Evolutionary conservation across 306 rosid genomes (phyloP).

Genomic region (Cicer yamashitae): DNA sequence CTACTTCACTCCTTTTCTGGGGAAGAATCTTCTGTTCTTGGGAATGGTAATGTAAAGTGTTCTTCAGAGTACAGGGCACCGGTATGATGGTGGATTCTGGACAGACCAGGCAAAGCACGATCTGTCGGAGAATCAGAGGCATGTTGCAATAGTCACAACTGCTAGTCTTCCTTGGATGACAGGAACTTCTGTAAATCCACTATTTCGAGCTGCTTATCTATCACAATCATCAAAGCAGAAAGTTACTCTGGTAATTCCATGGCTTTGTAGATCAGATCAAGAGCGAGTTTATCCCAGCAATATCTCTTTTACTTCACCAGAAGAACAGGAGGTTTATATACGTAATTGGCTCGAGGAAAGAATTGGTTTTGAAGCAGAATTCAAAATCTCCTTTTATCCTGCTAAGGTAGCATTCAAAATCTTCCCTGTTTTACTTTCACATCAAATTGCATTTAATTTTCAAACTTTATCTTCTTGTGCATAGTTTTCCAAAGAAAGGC

Average conservation of each 20-base stretch:
- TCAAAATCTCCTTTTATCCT: slow-evolving; percentile 91
- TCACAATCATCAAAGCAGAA: slow-evolving; percentile 74
- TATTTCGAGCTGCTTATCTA: slow-evolving; percentile 92
- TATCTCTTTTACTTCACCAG: slow-evolving; percentile 80
- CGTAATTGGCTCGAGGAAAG: slow-evolving; percentile 97
- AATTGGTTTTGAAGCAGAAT: slow-evolving; percentile 81
- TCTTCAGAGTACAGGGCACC: slow-evolving; percentile 91
- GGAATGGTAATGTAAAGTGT: slow-evolving; percentile 69
- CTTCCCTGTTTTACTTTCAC: slow-evolving; percentile 26
- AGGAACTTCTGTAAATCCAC: slow-evolving; percentile 93
- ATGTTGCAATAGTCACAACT: slow-evolving; percentile 92
- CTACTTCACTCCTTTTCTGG: slow-evolving; percentile 58
- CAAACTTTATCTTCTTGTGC: slow-evolving; percentile 42
- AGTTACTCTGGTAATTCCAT: slow-evolving; percentile 90
- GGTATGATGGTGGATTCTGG: slow-evolving; percentile 91
- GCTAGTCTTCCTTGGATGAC: slow-evolving; percentile 99
- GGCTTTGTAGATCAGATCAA: slow-evolving; percentile 94
- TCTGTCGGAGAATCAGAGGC: slow-evolving; percentile 60
- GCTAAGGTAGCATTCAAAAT: slow-evolving; percentile 68
- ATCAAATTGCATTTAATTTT: slow-evolving; percentile 39
- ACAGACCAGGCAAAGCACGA: slow-evolving; percentile 69
- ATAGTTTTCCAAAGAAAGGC: slow-evolving; percentile 80
- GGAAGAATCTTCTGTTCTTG: slow-evolving; percentile 66
- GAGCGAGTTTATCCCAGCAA: slow-evolving; percentile 77
- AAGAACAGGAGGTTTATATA: slow-evolving; percentile 84